phyloP scores from a whole-genome alignment of 148 eudicot genomes.

The Simmondsia chinensis region DNA sequence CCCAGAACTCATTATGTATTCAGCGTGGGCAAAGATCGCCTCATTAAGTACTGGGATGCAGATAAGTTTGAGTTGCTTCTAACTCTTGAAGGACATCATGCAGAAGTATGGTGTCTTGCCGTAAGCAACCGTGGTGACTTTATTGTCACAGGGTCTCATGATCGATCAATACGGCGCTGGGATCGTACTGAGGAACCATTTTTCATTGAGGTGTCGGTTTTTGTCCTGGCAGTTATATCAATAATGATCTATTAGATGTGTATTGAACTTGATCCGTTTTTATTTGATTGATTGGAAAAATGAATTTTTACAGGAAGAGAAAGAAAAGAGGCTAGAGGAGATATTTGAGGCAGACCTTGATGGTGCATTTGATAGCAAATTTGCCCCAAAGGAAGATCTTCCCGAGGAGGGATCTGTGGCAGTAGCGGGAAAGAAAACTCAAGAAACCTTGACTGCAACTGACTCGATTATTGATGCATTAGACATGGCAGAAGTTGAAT shows the following conservation, averaged over 20 bases:
- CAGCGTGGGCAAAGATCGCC: conserved; percentile 92
- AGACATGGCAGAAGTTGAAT: conserved; percentile 83
- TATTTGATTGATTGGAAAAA: too few relatives aligned
- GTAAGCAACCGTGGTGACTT: conserved; percentile 95
- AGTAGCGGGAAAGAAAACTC: conserved; percentile 85
- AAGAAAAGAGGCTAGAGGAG: conserved; percentile 91
- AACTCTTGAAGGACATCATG: conserved; percentile 93
- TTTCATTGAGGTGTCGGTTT: conserved; percentile 64
- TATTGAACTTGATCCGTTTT: too few relatives aligned
- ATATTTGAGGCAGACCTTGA: conserved; percentile 84
- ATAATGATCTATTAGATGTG: neutral
- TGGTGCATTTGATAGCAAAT: conserved; percentile 47
- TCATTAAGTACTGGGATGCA: conserved; percentile 95
- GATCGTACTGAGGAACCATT: conserved; percentile 97
- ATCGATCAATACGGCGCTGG: conserved; percentile 91
- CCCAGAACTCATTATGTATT: conserved; percentile 84
- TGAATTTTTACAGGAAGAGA: conserved; percentile 68
- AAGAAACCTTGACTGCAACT: conserved; percentile 73
- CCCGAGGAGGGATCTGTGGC: conserved; percentile 96
- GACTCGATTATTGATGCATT: conserved; percentile 87
- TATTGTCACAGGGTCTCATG: conserved; percentile 94
- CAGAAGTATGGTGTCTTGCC: conserved; percentile 85
- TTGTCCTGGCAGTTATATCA: neutral
- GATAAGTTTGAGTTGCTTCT: conserved; percentile 97
- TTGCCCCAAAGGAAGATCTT: conserved; percentile 69